Evolutionary conservation across 2,329 filamentous ascomycete species (phyloP).

Genomic region (Pyrenophora graminea): DNA sequence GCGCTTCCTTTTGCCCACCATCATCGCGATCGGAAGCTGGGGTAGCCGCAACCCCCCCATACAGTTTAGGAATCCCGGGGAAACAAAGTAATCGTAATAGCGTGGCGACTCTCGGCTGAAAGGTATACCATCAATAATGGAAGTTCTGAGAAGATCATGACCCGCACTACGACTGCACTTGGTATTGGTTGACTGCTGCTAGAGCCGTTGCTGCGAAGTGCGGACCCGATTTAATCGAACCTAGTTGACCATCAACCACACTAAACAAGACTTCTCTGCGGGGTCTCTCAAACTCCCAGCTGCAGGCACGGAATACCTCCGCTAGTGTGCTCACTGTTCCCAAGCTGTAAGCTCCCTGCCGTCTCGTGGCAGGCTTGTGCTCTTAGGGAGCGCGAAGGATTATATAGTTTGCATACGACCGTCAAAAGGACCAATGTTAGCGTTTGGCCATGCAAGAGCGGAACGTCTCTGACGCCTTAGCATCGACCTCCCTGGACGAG

Average conservation of each 20-base stretch:
- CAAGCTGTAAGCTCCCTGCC: background rate
- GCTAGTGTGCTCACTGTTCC: background rate
- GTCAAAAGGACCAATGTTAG: too few species aligned
- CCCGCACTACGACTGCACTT: too few species aligned
- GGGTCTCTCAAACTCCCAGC: background rate
- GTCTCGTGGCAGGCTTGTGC: background rate
- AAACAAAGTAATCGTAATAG: constrained; percentile 16
- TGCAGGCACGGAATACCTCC: background rate
- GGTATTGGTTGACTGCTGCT: background rate
- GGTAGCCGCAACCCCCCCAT: constrained; percentile 15
- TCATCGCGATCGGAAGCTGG: constrained; percentile 11
- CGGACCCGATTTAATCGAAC: too few species aligned
- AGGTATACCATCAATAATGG: constrained; percentile 18
- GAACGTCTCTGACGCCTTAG: too few species aligned
- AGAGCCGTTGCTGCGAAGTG: background rate
- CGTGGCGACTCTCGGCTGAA: constrained; percentile 32
- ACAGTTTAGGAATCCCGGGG: constrained; percentile 22
- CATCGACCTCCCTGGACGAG: too few species aligned
- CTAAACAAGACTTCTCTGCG: background rate
- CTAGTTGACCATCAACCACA: too few species aligned
- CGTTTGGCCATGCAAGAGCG: too few species aligned
- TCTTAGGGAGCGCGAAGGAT: background rate
- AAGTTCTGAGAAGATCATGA: background rate
- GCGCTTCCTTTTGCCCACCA: constrained; percentile 34
- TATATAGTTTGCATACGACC: too few species aligned